These are phyloP conservation scores for Aspergillus piperis DNA, from an alignment of 2,329 filamentous ascomycete genomes.

Conservation along the genomic window DNA sequence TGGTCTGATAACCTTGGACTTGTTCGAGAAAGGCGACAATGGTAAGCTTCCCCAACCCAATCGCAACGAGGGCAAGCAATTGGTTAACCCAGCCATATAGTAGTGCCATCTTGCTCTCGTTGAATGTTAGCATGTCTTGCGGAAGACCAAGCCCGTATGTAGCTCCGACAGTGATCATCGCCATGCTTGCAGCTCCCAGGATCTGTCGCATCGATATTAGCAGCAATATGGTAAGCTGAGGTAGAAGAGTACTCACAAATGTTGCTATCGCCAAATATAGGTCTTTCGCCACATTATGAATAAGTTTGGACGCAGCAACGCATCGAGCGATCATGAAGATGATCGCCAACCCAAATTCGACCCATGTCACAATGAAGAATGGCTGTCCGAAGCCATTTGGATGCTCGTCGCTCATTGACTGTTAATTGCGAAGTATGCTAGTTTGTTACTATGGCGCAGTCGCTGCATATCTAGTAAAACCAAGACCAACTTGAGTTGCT, in stretches of 20 bases:
- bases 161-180: constrained; percentile 17
- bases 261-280: constrained; percentile 21
- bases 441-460: not conserved
- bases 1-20: constrained; percentile 24
- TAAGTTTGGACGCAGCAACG: constrained; percentile 21
- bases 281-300: constrained; percentile 17
- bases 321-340: constrained; percentile 20
- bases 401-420: not conserved
- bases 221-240: not conserved
- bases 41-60: constrained; percentile 18
- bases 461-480: not conserved
- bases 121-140: not conserved
- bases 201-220: constrained; percentile 1
- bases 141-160: constrained; percentile 19
- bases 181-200: constrained; percentile 11
- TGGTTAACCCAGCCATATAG: constrained; percentile 27
- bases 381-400: constrained; percentile 8
- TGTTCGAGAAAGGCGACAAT: constrained; percentile 26
- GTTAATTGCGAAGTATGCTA: not conserved
- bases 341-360: constrained; percentile 18
- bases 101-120: constrained; percentile 11
- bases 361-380: constrained; percentile 18
- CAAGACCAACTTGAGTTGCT: not conserved
- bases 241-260: constrained; percentile 17
- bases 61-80: constrained; percentile 19